These are phyloP conservation scores for Medicago ruthenica DNA, from an alignment of 306 rosid genomes.

Conservation along the genomic window DNA sequence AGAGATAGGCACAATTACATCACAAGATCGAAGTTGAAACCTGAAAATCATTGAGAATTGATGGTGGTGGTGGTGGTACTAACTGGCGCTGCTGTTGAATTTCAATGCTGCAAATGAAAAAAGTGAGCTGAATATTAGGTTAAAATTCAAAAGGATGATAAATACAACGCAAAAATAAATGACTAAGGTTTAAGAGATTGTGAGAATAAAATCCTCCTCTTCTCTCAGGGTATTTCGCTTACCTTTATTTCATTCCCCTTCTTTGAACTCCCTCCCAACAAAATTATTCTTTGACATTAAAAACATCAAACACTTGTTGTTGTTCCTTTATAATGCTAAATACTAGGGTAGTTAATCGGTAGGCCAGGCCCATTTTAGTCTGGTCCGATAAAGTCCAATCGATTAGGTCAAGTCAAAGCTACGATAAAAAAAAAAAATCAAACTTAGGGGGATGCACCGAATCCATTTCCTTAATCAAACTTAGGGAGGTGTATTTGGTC, in stretches of 20 bases:
- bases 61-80: background rate
- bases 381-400: background rate
- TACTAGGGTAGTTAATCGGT: background rate
- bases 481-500: too few species aligned
- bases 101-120: conserved; percentile 37
- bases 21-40: conserved; percentile 14
- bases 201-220: background rate
- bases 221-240: conserved; percentile 2
- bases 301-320: background rate
- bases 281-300: background rate
- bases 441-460: background rate
- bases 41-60: conserved; percentile 9
- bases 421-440: too few species aligned
- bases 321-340: background rate
- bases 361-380: background rate
- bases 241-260: background rate
- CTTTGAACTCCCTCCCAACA: background rate
- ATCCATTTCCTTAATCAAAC: too few species aligned
- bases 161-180: background rate
- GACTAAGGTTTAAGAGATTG: conserved; percentile 16
- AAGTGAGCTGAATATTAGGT: conserved; percentile 14
- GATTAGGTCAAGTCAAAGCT: background rate
- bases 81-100: conserved; percentile 13
- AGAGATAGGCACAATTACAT: background rate
- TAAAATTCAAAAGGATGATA: conserved; percentile 5